phyloP scores from a whole-genome alignment of 2,329 filamentous ascomycete species.

The Colletotrichum musicola region DNA sequence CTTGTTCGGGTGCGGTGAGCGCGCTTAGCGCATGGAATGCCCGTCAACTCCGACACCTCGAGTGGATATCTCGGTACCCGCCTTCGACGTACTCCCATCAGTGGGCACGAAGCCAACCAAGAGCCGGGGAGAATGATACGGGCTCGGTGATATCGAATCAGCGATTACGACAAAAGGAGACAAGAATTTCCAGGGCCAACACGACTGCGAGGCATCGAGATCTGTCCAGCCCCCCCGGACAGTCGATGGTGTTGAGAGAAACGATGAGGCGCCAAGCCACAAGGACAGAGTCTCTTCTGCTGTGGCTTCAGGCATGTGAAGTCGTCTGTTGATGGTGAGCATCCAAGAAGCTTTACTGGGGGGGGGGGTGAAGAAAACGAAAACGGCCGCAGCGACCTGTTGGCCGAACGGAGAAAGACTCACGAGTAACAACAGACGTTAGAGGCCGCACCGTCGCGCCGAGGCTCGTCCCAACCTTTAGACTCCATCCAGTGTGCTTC shows the following conservation, averaged over 20 bases:
- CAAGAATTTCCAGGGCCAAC: too few relatives aligned
- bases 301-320: slow-evolving; percentile 6
- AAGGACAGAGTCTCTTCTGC: too few relatives aligned
- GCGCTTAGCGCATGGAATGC: slow-evolving; percentile 11
- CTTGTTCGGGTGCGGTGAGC: slow-evolving; percentile 15
- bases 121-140: too few relatives aligned
- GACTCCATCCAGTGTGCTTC: slow-evolving; percentile 24
- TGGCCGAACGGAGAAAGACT: background rate
- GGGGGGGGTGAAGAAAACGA: background rate
- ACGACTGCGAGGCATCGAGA: too few relatives aligned
- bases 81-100: background rate
- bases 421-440: background rate
- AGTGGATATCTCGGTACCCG: background rate
- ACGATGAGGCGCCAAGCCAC: too few relatives aligned
- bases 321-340: background rate
- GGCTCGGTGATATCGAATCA: too few relatives aligned
- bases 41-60: background rate
- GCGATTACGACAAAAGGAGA: too few relatives aligned
- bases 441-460: background rate
- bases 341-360: background rate
- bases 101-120: too few relatives aligned
- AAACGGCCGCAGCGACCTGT: background rate
- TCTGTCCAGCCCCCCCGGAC: too few relatives aligned
- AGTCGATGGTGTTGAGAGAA: too few relatives aligned
- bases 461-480: slow-evolving; percentile 14